Evolutionary conservation across 2,329 filamentous ascomycete species (phyloP).

Genomic region (Chaetoscypha palmicola): DNA sequence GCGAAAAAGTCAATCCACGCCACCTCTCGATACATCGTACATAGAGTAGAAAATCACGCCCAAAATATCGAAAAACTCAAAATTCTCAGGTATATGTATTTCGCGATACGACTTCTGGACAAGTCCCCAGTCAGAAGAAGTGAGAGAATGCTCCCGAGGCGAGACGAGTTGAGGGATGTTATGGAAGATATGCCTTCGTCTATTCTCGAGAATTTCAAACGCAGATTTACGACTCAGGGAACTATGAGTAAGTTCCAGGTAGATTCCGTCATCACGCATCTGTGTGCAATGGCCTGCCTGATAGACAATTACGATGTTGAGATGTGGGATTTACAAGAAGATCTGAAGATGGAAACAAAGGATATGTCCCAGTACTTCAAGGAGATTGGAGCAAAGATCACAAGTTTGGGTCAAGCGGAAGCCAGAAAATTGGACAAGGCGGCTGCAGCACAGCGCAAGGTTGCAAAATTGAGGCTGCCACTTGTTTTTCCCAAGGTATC

Average conservation of each 20-base stretch:
- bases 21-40: slow-evolving; percentile 57
- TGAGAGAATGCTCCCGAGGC: slow-evolving; percentile 47
- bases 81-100: slow-evolving; percentile 53
- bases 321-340: slow-evolving; percentile 60
- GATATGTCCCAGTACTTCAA: slow-evolving; percentile 64
- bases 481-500: slow-evolving; percentile 68
- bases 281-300: slow-evolving; percentile 63
- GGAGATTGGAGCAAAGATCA: slow-evolving; percentile 66
- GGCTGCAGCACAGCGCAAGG: slow-evolving; percentile 50
- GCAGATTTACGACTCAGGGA: slow-evolving; percentile 59
- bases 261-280: slow-evolving; percentile 67
- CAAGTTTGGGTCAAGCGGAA: slow-evolving; percentile 39
- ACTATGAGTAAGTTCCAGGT: slow-evolving; percentile 64
- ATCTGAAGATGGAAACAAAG: slow-evolving; percentile 65
- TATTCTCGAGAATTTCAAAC: slow-evolving; percentile 59
- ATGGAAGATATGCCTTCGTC: slow-evolving; percentile 52
- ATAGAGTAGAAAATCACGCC: slow-evolving; percentile 46
- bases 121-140: slow-evolving; percentile 40
- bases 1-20: slow-evolving; percentile 50
- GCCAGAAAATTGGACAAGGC: slow-evolving; percentile 50
- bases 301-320: slow-evolving; percentile 70
- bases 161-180: slow-evolving; percentile 53
- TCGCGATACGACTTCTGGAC: slow-evolving; percentile 48
- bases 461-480: slow-evolving; percentile 70
- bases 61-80: slow-evolving; percentile 48